Conservation (phyloP, 1,139 yeast genomes). For the Chernovozyma aurita region DNA sequence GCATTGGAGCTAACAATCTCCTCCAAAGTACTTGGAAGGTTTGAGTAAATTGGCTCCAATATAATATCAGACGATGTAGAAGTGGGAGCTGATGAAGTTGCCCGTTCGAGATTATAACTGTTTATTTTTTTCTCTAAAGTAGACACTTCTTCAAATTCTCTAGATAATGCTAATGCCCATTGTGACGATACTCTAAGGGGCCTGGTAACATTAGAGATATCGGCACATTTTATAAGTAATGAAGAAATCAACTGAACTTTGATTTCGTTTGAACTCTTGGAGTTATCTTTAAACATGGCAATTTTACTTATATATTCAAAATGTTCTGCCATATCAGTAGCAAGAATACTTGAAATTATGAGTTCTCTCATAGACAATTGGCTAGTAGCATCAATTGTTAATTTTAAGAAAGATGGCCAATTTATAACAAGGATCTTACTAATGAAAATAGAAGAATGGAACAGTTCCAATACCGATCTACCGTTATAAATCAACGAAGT, state of each 20-base stretch:
- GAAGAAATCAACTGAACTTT: slow-evolving; percentile 52
- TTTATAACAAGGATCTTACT: slow-evolving; percentile 51
- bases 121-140: slow-evolving; percentile 44
- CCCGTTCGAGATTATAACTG: slow-evolving; percentile 4
- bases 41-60: slow-evolving; percentile 24
- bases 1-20: slow-evolving; percentile 44
- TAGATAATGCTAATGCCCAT: slow-evolving; percentile 78
- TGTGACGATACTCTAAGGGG: slow-evolving; percentile 70
- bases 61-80: not conserved
- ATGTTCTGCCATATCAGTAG: slow-evolving; percentile 95
- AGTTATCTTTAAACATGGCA: slow-evolving; percentile 21
- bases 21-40: slow-evolving; percentile 27
- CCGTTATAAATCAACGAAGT: slow-evolving; percentile 59
- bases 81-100: not conserved
- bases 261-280: slow-evolving; percentile 19
- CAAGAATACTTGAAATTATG: slow-evolving; percentile 52
- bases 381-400: slow-evolving; percentile 15
- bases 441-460: slow-evolving; percentile 69
- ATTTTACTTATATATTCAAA: slow-evolving; percentile 61
- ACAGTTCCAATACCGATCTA: slow-evolving; percentile 74
- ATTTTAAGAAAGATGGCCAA: slow-evolving; percentile 55
- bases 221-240: slow-evolving; percentile 85
- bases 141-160: slow-evolving; percentile 73
- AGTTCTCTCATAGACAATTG: slow-evolving; percentile 24
- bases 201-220: slow-evolving; percentile 86